Percentiles rank a stretch among this genome's conserved stretches.
phyloP scores from a whole-genome alignment of 2,329 filamentous ascomycete species.

The Neofusicoccum sp. region DNA sequence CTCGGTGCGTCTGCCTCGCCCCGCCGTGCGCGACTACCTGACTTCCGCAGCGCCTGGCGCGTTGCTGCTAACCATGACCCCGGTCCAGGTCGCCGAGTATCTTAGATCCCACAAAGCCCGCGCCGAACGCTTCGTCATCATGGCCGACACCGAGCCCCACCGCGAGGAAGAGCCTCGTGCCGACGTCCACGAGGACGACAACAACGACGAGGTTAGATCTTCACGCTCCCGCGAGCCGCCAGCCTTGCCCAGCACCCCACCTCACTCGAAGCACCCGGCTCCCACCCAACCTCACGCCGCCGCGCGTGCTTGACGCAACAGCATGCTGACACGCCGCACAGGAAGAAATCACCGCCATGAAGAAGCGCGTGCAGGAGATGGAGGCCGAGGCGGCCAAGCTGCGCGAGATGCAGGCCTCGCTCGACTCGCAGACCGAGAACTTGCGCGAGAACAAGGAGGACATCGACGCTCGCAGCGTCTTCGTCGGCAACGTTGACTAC shows the following conservation, averaged over 20 bases:
- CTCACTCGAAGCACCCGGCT: neutral
- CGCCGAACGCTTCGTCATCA: neutral
- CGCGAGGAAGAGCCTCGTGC: constrained; percentile 23
- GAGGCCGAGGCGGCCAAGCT: constrained; percentile 59
- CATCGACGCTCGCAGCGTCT: constrained; percentile 91
- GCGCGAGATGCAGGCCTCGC: constrained; percentile 55
- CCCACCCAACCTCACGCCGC: neutral
- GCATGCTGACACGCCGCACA: constrained; percentile 18
- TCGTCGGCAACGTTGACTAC: constrained; percentile 98
- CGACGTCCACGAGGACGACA: constrained; percentile 32
- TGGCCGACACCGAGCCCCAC: constrained; percentile 21
- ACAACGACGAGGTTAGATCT: constrained; percentile 34
- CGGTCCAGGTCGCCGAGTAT: neutral
- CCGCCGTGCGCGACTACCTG: neutral
- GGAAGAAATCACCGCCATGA: constrained; percentile 51
- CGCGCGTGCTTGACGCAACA: neutral
- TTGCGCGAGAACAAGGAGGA: constrained; percentile 92
- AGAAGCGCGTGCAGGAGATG: constrained; percentile 55
- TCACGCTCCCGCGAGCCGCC: neutral
- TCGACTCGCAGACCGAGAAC: constrained; percentile 82
- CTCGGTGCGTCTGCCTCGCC: neutral
- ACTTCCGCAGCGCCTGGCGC: neutral
- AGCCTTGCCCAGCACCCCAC: neutral
- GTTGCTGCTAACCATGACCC: neutral
- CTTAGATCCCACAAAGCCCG: neutral